Percentiles rank a stretch among this genome's conserved stretches.
Conservation (phyloP, 2,329 filamentous ascomycete genomes). For the Gyromitra esculenta region DNA sequence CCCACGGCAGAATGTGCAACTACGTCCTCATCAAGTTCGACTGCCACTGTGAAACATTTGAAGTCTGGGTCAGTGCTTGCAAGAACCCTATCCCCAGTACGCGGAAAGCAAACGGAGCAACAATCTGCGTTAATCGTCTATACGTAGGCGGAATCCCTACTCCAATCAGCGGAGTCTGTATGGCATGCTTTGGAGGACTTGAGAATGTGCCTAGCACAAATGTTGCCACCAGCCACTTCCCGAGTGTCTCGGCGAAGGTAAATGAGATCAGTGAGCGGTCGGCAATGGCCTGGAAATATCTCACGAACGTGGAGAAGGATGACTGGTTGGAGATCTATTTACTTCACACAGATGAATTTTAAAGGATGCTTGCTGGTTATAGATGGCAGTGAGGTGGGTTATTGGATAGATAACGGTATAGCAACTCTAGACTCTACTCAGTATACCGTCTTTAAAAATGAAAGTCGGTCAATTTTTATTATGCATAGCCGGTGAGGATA, state of each 20-base stretch:
- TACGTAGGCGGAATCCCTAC: background rate
- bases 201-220: background rate
- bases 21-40: background rate
- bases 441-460: too few species aligned
- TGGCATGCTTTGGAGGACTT: background rate
- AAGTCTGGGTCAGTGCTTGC: slow-evolving; percentile 10
- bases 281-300: background rate
- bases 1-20: background rate
- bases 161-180: background rate
- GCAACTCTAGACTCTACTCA: background rate
- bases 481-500: too few species aligned
- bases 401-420: background rate
- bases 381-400: background rate
- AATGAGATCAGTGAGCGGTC: background rate
- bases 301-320: background rate
- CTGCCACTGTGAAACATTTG: background rate
- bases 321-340: background rate
- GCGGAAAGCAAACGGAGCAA: background rate
- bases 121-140: background rate
- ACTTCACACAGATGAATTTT: background rate
- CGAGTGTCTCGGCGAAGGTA: background rate
- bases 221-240: slow-evolving; percentile 13
- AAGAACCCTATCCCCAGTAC: background rate
- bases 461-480: too few species aligned
- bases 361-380: background rate